A percentile compares a stretch with the other conserved stretches of the same genome.
phyloP scores from a whole-genome alignment of 2,329 filamentous ascomycete species.

The Aspergillus phoenicis region DNA sequence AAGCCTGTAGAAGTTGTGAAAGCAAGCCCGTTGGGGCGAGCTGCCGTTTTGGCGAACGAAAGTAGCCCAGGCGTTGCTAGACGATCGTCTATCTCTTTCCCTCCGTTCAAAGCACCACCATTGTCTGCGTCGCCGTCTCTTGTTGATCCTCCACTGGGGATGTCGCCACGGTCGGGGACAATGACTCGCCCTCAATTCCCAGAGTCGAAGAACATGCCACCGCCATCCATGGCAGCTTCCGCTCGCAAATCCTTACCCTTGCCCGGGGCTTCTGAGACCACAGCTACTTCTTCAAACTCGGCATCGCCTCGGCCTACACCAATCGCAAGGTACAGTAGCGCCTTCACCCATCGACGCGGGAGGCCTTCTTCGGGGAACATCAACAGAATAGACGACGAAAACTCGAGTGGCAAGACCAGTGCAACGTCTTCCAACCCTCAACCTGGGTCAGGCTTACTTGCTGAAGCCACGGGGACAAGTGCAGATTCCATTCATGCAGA shows the following conservation, averaged over 20 bases:
- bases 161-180: constrained; percentile 54
- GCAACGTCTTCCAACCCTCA: constrained; percentile 55
- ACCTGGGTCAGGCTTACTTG: constrained; percentile 77
- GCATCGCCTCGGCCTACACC: constrained; percentile 78
- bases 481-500: constrained; percentile 72
- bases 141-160: constrained; percentile 51
- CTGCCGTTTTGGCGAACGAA: constrained; percentile 48
- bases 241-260: constrained; percentile 46
- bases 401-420: constrained; percentile 61
- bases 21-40: constrained; percentile 34
- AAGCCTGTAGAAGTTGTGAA: constrained; percentile 47
- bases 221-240: constrained; percentile 41
- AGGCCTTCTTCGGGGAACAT: constrained; percentile 75
- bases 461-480: constrained; percentile 66
- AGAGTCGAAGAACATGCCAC: constrained; percentile 44
- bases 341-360: constrained; percentile 82
- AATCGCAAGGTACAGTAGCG: constrained; percentile 87
- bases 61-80: constrained; percentile 58
- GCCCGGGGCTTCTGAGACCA: constrained; percentile 63
- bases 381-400: constrained; percentile 58
- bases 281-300: constrained; percentile 66
- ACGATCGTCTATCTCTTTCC: constrained; percentile 83
- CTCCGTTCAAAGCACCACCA: constrained; percentile 94
- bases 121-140: constrained; percentile 83
- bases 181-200: constrained; percentile 45